Base-by-base conservation (phyloP, 495 filamentous ascomycete species). In the Halenospora varia region DNA sequence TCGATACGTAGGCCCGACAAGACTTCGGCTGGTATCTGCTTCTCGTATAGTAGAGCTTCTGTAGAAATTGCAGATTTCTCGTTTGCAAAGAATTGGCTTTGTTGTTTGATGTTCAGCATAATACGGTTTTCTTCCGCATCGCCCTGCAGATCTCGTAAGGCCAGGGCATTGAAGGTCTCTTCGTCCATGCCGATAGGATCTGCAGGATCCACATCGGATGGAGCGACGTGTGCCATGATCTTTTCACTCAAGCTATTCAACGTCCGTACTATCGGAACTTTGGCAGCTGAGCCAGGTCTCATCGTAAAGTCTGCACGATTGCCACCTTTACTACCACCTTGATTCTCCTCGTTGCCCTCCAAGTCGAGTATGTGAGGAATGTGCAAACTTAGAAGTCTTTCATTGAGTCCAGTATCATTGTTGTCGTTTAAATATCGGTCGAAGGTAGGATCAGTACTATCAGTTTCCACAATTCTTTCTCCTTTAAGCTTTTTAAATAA, bases 401-500 rank as follows among this genome's bases (percentile, higher is more conserved):
- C 77, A 2, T 72, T 68, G 51, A 75, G 70, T 15, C 70, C 72
- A 15, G 68, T 62, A 59, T 84, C 77, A 56, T 92, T 86, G 50
- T 88, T 87, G 18, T 76, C 71, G 35, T 85, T 82, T 26, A 93
- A 77, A 67, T 97, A 97, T 59, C 87, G 85, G 69, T 98, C 94
- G 52, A 97, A 82, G 2, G 90, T 73, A 13, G 80, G 73, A 69
- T 96, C 90, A 1, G 80, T 78, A 25, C 82, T 70, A 68, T 96
- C 93, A 0, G 75, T 74, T 8, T 91, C 89, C 1, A 81, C 81
- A 20, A 95, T 81, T 29, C 88, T 86, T 71, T 96, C 90, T 25
- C 94, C 94, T 51, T 90, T 90, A 45, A 98, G 75, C 66, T 93
- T 93, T 71, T 96, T 97, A 56, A 89, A 91, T 15, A 98, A 75